phyloP scores from a whole-genome alignment of 2,329 filamentous ascomycete genomes.

The Cladosporium colombiae region DNA sequence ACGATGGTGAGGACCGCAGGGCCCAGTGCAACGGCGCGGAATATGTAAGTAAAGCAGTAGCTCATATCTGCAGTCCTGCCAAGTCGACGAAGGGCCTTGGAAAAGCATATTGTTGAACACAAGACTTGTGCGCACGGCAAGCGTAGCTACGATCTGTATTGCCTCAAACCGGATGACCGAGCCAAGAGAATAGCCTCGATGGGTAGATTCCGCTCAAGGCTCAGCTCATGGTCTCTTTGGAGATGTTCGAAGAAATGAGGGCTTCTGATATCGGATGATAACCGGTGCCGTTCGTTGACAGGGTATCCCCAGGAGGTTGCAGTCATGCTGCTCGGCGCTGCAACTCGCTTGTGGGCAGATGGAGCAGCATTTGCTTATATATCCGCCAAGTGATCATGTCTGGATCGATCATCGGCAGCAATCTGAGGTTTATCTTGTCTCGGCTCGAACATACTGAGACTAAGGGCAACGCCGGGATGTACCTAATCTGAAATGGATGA shows the following conservation, averaged over 20 bases:
- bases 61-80: constrained; percentile 4
- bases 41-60: constrained; percentile 3
- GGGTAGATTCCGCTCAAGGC: background rate
- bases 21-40: background rate
- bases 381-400: background rate
- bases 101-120: background rate
- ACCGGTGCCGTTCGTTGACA: background rate
- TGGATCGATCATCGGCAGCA: background rate
- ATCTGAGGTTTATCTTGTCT: background rate
- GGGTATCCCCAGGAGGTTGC: background rate
- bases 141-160: background rate
- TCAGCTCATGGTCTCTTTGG: background rate
- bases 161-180: background rate
- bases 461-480: background rate
- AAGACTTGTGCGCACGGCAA: background rate
- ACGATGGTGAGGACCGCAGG: background rate
- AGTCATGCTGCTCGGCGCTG: background rate
- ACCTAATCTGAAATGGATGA: background rate
- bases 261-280: background rate
- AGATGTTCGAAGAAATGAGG: background rate
- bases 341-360: background rate
- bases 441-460: background rate
- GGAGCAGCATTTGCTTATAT: background rate
- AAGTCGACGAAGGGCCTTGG: background rate
- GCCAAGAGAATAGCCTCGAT: background rate